These are phyloP conservation scores for Neofusicoccum kwambonambiense DNA, from an alignment of 2,329 filamentous ascomycete genomes.

Conservation along the genomic window DNA sequence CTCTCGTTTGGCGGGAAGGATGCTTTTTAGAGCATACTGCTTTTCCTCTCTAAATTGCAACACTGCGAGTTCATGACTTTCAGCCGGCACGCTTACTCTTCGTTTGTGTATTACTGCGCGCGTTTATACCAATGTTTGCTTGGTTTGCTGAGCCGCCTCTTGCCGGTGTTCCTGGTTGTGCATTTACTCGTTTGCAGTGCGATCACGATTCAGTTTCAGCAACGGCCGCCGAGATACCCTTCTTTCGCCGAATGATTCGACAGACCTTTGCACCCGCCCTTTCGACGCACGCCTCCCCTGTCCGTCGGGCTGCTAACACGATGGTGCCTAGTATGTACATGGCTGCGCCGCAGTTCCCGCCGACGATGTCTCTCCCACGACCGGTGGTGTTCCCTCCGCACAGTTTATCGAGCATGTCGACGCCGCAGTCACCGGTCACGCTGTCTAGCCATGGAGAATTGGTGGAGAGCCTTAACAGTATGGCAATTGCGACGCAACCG, in stretches of 20 bases:
- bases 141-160: conserved; percentile 13
- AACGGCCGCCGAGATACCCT: background rate
- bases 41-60: conserved; percentile 19
- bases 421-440: conserved; percentile 8
- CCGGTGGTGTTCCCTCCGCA: background rate
- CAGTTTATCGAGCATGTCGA: conserved; percentile 1
- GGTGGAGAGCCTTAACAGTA: conserved; percentile 3
- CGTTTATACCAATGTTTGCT: conserved; percentile 20
- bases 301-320: conserved; percentile 14
- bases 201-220: conserved; percentile 2
- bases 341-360: conserved; percentile 12
- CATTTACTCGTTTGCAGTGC: conserved; percentile 17
- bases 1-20: conserved; percentile 18
- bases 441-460: conserved; percentile 4
- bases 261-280: background rate
- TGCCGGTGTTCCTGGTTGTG: conserved; percentile 14
- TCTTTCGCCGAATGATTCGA: conserved; percentile 11
- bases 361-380: conserved; percentile 2
- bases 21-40: conserved; percentile 20
- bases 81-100: conserved; percentile 10
- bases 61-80: conserved; percentile 17
- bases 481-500: background rate
- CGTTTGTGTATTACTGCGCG: conserved; percentile 19
- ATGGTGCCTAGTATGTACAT: conserved; percentile 14
- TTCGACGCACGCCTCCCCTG: conserved; percentile 6